Base-by-base conservation (phyloP, 2,329 filamentous ascomycete species). In the Arthrobotrys iridis region DNA sequence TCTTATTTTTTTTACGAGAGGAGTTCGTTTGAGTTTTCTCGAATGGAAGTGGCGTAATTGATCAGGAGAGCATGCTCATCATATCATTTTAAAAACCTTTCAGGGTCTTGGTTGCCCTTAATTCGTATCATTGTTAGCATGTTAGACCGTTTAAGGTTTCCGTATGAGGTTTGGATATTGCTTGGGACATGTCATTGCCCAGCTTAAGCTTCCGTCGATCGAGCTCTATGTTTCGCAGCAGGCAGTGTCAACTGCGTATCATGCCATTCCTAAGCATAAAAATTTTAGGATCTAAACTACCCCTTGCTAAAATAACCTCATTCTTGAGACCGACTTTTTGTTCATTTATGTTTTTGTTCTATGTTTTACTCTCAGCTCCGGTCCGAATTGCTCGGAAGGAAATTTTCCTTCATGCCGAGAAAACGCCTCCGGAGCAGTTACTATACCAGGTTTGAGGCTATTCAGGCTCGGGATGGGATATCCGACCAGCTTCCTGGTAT, bases 361-460 rank as follows among this genome's bases (percentile, higher is more conserved):
- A n/a, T n/a, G n/a, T n/a, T n/a, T n/a, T n/a, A n/a, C n/a, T n/a
- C n/a, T n/a, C n/a, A n/a, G n/a, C 55, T 62, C 65, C 65, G 65
- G 65, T 70, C 65, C 65, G 65, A 70, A 62, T 70, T 48, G 57
- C 55, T 70, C 65, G 65, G 65, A 62, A 45, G 43, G 50, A 55
- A 50, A 33, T 20, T 52, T 55, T 50, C n/a, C n/a, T 20, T 55
- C 22, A 33, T 52, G 46, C 46, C 46, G 46, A 28, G 35, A 28
- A 35, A 1, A 13, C 26, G 46, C 35, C 15, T n/a, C n/a, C 4
- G 3, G 5, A 33, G 4, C n/a, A n/a, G 35, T 40, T 20, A 52
- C 46, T 35, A 35, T 30, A 55, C 37, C 30, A 22, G 50, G 50
- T 24, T 55, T 50, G 24, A 28, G 15, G 4, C 13, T 52, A 33